Evolutionary conservation across 495 filamentous ascomycete genomes (phyloP).

Genomic region (Penicillium turbatum): DNA sequence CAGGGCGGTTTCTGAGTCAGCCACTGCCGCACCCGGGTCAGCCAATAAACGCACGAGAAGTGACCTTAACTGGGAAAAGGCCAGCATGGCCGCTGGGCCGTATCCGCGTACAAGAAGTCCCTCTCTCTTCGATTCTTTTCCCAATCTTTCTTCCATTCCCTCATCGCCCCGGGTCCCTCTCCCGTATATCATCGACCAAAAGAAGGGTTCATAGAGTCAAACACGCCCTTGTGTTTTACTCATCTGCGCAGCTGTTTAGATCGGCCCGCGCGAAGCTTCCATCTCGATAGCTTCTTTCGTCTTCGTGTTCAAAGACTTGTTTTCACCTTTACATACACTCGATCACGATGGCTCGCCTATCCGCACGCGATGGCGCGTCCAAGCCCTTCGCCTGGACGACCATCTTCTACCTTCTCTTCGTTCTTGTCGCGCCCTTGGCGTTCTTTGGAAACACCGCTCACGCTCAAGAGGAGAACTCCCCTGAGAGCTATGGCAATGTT

Average conservation of each 20-base stretch:
- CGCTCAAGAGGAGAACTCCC: constrained; percentile 67
- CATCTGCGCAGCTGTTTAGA: constrained; percentile 10
- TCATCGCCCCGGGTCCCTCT: constrained; percentile 21
- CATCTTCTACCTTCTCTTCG: constrained; percentile 76
- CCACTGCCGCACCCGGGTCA: background rate
- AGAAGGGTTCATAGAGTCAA: constrained; percentile 17
- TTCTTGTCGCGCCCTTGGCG: constrained; percentile 71
- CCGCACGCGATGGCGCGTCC: constrained; percentile 41
- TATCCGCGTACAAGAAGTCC: constrained; percentile 29
- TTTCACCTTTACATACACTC: constrained; percentile 13
- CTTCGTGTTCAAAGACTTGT: constrained; percentile 9
- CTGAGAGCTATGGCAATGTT: constrained; percentile 75
- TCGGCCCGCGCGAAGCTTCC: constrained; percentile 14
- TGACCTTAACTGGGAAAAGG: constrained; percentile 46
- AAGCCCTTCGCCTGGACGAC: constrained; percentile 62
- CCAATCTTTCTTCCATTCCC: constrained; percentile 14
- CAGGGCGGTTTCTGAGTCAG: constrained; percentile 24
- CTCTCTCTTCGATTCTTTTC: constrained; percentile 12
- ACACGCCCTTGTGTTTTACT: constrained; percentile 19
- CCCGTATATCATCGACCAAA: constrained; percentile 8
- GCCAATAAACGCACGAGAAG: constrained; percentile 42
- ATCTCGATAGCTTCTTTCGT: constrained; percentile 13
- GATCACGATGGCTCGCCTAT: constrained; percentile 45
- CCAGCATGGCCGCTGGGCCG: constrained; percentile 43
- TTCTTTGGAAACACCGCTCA: constrained; percentile 65